Evolutionary conservation across 768 basidiomycete species (phyloP).

Genomic region (Rhodotorula babjevae): DNA sequence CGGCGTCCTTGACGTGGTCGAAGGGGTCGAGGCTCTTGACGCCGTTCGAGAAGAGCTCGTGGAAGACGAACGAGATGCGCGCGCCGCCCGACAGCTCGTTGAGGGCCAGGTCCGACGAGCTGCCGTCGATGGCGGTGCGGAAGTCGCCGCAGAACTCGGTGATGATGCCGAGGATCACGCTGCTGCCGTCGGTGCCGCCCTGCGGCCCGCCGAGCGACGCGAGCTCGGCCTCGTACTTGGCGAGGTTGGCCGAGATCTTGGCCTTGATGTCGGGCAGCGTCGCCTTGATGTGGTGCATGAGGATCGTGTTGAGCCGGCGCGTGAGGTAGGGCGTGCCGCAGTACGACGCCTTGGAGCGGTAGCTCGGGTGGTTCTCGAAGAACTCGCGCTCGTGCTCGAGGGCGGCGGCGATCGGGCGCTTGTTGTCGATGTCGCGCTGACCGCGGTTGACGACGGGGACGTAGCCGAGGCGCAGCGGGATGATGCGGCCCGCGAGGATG

Average conservation of each 20-base stretch:
- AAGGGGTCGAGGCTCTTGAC: constrained; percentile 95
- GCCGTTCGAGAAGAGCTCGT: constrained; percentile 95
- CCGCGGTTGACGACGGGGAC: constrained; percentile 98
- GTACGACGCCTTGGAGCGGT: constrained; percentile 88
- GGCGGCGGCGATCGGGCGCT: constrained; percentile 76
- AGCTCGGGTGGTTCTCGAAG: constrained; percentile 90
- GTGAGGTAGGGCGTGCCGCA: constrained; percentile 96
- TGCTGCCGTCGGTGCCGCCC: constrained; percentile 75
- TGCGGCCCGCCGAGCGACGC: constrained; percentile 75
- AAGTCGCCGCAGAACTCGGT: constrained; percentile 98
- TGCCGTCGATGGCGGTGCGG: constrained; percentile 93
- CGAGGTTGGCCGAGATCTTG: constrained; percentile 81
- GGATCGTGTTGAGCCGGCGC: constrained; percentile 92
- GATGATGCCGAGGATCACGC: constrained; percentile 91
- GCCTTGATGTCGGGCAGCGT: constrained; percentile 98
- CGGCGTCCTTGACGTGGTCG: constrained; percentile 97
- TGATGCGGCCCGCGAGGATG: constrained; percentile 93
- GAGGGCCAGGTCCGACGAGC: constrained; percentile 86
- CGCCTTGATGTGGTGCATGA: constrained; percentile 97
- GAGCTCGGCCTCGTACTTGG: constrained; percentile 82
- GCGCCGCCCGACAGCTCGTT: constrained; percentile 99
- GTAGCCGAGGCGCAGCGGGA: constrained; percentile 91
- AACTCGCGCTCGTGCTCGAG: constrained; percentile 84
- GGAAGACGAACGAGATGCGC: constrained; percentile 97
- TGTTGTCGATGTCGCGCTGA: constrained; percentile 88